Percentiles rank a stretch among this genome's conserved stretches.
Conservation (phyloP, 352 stramenopile genomes). For the Peronospora belbahrii region DNA sequence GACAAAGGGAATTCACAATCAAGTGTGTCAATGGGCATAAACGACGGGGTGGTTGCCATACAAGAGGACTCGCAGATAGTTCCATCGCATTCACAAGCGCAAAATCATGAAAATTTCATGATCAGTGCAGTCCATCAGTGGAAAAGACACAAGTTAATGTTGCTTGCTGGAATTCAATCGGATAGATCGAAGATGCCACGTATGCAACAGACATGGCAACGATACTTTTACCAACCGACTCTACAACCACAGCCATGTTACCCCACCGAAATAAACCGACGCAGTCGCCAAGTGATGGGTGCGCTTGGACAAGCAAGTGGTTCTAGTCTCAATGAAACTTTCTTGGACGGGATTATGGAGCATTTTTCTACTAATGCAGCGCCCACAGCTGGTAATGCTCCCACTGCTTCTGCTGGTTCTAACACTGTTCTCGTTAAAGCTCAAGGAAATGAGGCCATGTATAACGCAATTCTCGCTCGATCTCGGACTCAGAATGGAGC, state of each 20-base stretch:
- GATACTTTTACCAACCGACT: constrained; percentile 5
- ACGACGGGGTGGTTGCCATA: constrained; percentile 7
- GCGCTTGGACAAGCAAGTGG: neutral
- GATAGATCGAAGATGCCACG: constrained; percentile 3
- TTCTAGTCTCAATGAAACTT: constrained; percentile 4
- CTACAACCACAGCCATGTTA: constrained; percentile 10
- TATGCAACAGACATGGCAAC: constrained; percentile 1
- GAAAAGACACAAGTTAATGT: constrained; percentile 1
- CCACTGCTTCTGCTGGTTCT: constrained; percentile 1
- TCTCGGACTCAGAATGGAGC: neutral
- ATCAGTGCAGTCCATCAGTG: constrained; percentile 3
- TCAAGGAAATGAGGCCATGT: neutral
- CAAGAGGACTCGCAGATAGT: constrained; percentile 3
- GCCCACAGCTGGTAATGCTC: neutral
- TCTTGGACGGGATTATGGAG: constrained; percentile 10
- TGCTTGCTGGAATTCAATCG: constrained; percentile 1
- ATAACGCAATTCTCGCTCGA: neutral
- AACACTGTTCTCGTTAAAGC: neutral
- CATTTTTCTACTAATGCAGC: constrained; percentile 4
- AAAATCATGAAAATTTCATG: neutral
- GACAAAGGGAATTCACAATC: neutral
- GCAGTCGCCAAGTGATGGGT: neutral
- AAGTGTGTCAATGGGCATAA: neutral
- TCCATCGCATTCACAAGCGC: constrained; percentile 13
- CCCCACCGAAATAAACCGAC: neutral